Evolutionary conservation across 768 basidiomycete species (phyloP).

Genomic region (Phlebiopsis flavidoalba): DNA sequence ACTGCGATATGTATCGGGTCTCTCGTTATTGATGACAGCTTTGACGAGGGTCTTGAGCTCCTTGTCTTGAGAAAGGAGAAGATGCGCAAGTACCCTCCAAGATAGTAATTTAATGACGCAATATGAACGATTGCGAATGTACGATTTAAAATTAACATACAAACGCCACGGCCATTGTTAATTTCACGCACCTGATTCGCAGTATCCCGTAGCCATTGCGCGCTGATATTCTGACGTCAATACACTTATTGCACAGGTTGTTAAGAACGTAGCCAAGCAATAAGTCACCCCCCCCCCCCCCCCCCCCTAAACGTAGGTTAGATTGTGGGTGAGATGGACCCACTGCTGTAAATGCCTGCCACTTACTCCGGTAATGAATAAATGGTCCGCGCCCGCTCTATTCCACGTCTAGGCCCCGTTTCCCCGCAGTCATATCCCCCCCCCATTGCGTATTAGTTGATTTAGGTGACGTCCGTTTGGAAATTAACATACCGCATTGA

Average conservation of each 20-base stretch:
- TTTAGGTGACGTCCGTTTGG: not conserved
- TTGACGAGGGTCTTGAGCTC: constrained; percentile 62
- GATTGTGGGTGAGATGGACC: not conserved
- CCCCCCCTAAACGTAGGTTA: constrained; percentile 38
- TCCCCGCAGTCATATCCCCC: no score
- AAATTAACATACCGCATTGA: constrained; percentile 41
- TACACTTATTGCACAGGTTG: no score
- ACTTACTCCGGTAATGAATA: constrained; percentile 71
- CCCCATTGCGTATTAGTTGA: not conserved
- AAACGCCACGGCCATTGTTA: not conserved
- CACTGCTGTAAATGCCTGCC: not conserved
- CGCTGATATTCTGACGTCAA: constrained; percentile 35
- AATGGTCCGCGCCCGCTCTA: no score
- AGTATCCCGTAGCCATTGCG: constrained; percentile 82
- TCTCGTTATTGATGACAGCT: constrained; percentile 80
- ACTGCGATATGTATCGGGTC: constrained; percentile 65
- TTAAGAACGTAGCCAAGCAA: no score
- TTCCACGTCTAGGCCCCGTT: no score
- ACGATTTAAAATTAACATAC: not conserved
- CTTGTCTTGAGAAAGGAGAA: constrained; percentile 50
- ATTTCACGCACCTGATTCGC: constrained; percentile 57
- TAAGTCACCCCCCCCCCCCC: no score
- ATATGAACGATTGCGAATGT: no score
- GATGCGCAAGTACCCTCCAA: no score
- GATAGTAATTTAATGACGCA: no score